Evolutionary conservation across 129 eudicot genomes (phyloP).

Genomic region (Chrysanthemum seticuspe): DNA sequence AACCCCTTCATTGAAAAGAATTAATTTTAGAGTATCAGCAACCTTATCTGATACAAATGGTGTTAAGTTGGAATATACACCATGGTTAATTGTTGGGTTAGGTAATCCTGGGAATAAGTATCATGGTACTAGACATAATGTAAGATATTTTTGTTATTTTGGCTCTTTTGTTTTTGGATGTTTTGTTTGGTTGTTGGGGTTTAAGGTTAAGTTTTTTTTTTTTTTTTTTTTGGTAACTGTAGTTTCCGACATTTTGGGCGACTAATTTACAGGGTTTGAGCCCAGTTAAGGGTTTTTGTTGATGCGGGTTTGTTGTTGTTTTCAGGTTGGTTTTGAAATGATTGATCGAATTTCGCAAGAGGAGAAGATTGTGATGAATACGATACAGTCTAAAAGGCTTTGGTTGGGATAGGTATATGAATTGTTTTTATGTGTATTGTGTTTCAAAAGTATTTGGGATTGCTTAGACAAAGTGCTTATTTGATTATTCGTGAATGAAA

Average conservation of each 20-base stretch:
- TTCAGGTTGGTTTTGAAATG: constrained; percentile 98
- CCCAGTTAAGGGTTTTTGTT: not conserved
- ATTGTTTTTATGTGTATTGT: not conserved
- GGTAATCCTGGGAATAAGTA: constrained; percentile 97
- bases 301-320: not conserved
- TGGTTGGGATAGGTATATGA: constrained; percentile 81
- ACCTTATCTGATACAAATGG: constrained; percentile 51
- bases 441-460: not conserved
- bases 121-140: constrained; percentile 96
- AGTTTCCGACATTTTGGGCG: not conserved
- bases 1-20: constrained; percentile 27
- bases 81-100: constrained; percentile 94
- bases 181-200: constrained; percentile 34
- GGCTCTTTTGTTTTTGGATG: not conserved
- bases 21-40: constrained; percentile 44
- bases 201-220: constrained; percentile 5
- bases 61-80: constrained; percentile 71
- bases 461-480: no score
- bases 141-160: constrained; percentile 21
- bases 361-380: constrained; percentile 79
- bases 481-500: no score
- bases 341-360: constrained; percentile 73
- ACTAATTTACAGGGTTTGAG: not conserved
- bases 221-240: not conserved
- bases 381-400: constrained; percentile 94